Conservation (phyloP, 495 filamentous ascomycete genomes). For the Hypoxylon cercidicola region DNA sequence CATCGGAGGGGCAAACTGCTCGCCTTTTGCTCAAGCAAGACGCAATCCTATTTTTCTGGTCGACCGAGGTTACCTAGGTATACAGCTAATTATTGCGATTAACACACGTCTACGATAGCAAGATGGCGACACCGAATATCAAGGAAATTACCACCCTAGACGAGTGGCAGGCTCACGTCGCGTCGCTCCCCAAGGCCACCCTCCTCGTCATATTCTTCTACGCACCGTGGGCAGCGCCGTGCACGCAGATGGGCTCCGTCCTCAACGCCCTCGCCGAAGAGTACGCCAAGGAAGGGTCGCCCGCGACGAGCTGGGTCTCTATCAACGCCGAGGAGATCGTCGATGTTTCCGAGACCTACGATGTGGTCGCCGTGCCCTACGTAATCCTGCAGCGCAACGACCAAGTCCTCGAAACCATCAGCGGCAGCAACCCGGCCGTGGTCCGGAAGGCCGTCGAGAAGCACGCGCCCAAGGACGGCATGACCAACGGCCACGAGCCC, state of each 20-base stretch:
- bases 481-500: not conserved
- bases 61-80: too few relatives aligned
- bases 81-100: not conserved
- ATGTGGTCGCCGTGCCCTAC: constrained; percentile 93
- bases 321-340: constrained; percentile 90
- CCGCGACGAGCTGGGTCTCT: constrained; percentile 79
- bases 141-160: constrained; percentile 74
- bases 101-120: constrained; percentile 2
- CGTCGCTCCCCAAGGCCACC: constrained; percentile 70
- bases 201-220: constrained; percentile 91
- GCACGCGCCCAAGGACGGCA: constrained; percentile 60
- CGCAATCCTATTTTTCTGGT: not conserved
- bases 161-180: constrained; percentile 72
- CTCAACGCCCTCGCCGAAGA: constrained; percentile 84
- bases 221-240: constrained; percentile 96
- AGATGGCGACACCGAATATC: constrained; percentile 52
- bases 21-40: not conserved
- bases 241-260: constrained; percentile 90
- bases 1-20: constrained; percentile 31
- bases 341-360: constrained; percentile 87
- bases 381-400: constrained; percentile 80
- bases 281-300: constrained; percentile 73
- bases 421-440: constrained; percentile 85
- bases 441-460: constrained; percentile 85
- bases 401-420: constrained; percentile 79